Base-by-base conservation (phyloP, 2,329 filamentous ascomycete species). In the Fusarium sp. region DNA sequence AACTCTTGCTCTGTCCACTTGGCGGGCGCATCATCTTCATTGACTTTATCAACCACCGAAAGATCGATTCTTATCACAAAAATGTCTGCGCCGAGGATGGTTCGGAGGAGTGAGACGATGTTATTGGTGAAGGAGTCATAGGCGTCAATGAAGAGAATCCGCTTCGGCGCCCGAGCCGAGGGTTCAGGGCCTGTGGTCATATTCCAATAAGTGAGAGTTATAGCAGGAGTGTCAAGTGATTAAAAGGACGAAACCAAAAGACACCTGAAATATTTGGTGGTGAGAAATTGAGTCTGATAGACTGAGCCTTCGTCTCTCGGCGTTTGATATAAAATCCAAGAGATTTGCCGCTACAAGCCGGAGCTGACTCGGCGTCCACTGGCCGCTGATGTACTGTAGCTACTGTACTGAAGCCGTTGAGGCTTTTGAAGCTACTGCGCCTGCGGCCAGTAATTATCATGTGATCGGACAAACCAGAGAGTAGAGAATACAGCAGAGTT, bases 81-180 rank as follows among this genome's bases (percentile, higher is more conserved):
- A 33, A 97, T 90, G 17, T 89, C 83, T 20, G 87, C 91, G 61
- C 85, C 81, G 10, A 97, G 84, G 5, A 88, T 84, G 6, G 90
- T 88, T 71, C 91, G 87, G 46, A 98, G 84, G 33, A 97, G 87
- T 7, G 92, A 90, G 53, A 96, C 89, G 73, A 98, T 96, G 81
- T 97, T 98, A 81, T 97, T 94, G 56, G 94, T 93, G 80, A 97
- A 99, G 41, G 94, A 97, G 82, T 99, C 96, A 80, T 97, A 97
- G 65, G 95, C 94, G 78, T 98, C 96, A 71, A 99, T 85, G 80
- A 97, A 97, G 67, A 98, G 87, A 65, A 98, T 91, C 62, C 82
- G 82, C 56, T 66, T 75, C 55, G 62, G 62, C 35, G 48, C 32
- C 20, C 54, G 54, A 46, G 44, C 56, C 55, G 62, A 58, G 39